Evolutionary conservation across 805 yeast species (phyloP), one percentile per base, ranked within the genome.

Genomic region (Candida berthetii): DNA sequence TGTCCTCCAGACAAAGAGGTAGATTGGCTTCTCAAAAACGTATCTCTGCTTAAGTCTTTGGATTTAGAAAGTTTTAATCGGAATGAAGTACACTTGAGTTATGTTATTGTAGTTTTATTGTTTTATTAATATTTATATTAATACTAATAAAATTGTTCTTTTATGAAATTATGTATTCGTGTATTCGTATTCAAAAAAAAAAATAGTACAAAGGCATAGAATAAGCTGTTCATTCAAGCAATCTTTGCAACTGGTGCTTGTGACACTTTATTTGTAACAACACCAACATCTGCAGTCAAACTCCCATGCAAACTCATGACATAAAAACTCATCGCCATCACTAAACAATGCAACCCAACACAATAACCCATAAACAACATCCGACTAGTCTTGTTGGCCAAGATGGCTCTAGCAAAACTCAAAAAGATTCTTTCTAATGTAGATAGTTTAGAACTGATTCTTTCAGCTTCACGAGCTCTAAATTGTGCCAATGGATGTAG

Each of bases 1-100:
- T 83, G 71, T 78, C 83, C 73, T 69, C 90, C 58, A 85, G 96
- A 82, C 96, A 88, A 78, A 80, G 78, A 72, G 96, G 93, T 72
- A 85, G 93, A 77, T 74, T 84, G 65, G 83, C 89, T 66, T 67
- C 86, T 69, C 88, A 83, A 77, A 85, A 85, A 84, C 83, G 93
- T 71, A 76, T 84, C 62, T 66, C 89, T 69, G 86, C 87, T 74
- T 68, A 63, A 65, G 50, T 24, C 14, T 15, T 14, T 35, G 15
- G 19, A 13, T 27, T 27, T 22, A 22, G n/a, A 19, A 27, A 13
- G 13, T 27, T 27, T 27, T 27, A 27, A 27, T 27, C 29, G 29
- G 29, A 27, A 27, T 27, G 29, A 27, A 11, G 29, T 27, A 27
- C 29, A 27, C 29, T 27, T 27, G 13, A 13, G 5, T 27, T 27